Percentiles rank a stretch among this genome's conserved stretches.
phyloP scores from a whole-genome alignment of 352 stramenopile genomes.

The Synura sp. region DNA sequence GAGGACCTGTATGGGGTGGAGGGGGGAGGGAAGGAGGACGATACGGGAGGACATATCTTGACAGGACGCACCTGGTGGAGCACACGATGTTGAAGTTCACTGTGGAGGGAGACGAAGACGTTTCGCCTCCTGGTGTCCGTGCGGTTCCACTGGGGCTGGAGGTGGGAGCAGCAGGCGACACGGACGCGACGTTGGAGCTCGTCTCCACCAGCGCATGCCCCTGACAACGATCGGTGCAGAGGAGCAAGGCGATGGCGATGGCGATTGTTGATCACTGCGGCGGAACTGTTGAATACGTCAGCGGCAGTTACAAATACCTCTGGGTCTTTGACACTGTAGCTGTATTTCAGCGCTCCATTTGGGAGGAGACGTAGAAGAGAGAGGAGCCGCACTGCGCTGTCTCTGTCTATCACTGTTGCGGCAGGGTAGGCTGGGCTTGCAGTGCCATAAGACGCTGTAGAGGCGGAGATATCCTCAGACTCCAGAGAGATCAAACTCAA shows the following conservation, averaged over 20 bases:
- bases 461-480: slow-evolving; percentile 29
- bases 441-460: background rate
- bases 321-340: too few species aligned
- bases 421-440: background rate
- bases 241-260: too few species aligned
- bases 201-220: too few species aligned
- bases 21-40: too few species aligned
- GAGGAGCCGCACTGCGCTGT: slow-evolving; percentile 7
- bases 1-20: too few species aligned
- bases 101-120: too few species aligned
- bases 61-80: too few species aligned
- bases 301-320: too few species aligned
- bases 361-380: slow-evolving; percentile 44
- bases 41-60: too few species aligned
- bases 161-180: slow-evolving; percentile 4
- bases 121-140: background rate
- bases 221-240: too few species aligned
- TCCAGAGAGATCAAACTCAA: slow-evolving; percentile 22
- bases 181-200: slow-evolving; percentile 51
- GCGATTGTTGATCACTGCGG: too few species aligned
- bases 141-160: background rate
- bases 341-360: slow-evolving; percentile 46
- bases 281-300: too few species aligned
- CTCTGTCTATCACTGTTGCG: background rate
- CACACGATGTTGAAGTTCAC: slow-evolving; percentile 46